These are phyloP conservation scores for Lactarius trivialis DNA, from an alignment of 768 basidiomycete genomes.

Conservation along the genomic window DNA sequence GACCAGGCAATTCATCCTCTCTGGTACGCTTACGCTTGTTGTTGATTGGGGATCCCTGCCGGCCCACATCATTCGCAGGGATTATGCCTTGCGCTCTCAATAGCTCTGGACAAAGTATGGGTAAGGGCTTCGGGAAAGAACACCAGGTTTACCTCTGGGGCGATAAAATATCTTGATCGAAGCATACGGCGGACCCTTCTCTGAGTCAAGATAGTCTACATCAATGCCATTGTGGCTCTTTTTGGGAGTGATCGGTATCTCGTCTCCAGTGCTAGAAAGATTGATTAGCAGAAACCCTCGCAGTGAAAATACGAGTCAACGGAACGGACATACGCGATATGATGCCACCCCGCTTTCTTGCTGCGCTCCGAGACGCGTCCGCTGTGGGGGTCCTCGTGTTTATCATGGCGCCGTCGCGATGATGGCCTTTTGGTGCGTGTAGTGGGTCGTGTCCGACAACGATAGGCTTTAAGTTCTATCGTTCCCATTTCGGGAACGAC, in stretches of 20 bases:
- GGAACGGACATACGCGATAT: slow-evolving; percentile 2
- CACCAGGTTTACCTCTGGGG: no score
- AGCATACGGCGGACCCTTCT: not conserved
- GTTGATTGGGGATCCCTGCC: not conserved
- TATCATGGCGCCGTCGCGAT: no score
- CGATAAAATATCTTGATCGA: no score
- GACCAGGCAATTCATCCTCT: no score
- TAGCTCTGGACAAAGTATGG: no score
- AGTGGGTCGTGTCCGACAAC: not conserved
- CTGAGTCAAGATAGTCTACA: not conserved
- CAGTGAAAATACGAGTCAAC: not conserved
- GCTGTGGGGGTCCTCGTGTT: not conserved
- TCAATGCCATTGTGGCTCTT: not conserved
- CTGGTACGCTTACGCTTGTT: slow-evolving; percentile 11
- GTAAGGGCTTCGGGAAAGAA: no score
- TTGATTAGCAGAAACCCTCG: not conserved
- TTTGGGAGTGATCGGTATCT: not conserved
- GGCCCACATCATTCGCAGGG: not conserved
- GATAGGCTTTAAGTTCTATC: slow-evolving; percentile 14
- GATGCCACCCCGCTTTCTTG: slow-evolving; percentile 20
- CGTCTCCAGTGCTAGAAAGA: slow-evolving; percentile 7
- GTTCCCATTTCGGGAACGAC: no score
- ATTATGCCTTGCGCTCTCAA: slow-evolving; percentile 16
- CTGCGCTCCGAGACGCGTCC: slow-evolving; percentile 15
- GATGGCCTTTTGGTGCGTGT: no score